Conservation (phyloP, 2,329 filamentous ascomycete species). For the Ascochyta clinopodiicola region DNA sequence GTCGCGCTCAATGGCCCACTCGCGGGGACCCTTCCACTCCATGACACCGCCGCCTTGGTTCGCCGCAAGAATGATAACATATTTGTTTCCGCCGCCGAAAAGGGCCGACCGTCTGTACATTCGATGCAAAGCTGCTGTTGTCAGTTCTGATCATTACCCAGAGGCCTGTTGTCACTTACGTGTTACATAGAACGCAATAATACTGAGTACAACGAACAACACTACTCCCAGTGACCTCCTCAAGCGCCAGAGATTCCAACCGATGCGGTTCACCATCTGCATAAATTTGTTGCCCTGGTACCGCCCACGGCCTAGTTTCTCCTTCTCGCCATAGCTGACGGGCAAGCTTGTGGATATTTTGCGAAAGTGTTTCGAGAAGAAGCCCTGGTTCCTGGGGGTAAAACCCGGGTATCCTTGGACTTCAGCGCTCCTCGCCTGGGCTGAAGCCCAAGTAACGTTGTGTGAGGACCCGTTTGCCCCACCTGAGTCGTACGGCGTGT, state of each 20-base stretch:
- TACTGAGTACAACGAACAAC: constrained; percentile 65
- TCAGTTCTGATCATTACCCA: constrained; percentile 9
- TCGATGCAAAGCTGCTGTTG: constrained; percentile 60
- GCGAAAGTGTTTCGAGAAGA: constrained; percentile 85
- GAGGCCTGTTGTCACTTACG: constrained; percentile 64
- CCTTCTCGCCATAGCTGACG: constrained; percentile 74
- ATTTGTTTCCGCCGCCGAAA: constrained; percentile 87
- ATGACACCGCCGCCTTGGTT: constrained; percentile 97
- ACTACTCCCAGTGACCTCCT: constrained; percentile 68
- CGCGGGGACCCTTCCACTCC: constrained; percentile 97
- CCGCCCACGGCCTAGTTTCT: constrained; percentile 71
- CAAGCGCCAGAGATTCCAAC: constrained; percentile 66
- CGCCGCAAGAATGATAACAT: constrained; percentile 89
- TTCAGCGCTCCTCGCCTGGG: constrained; percentile 76
- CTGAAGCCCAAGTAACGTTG: constrained; percentile 79
- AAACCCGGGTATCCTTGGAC: constrained; percentile 80
- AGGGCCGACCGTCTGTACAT: constrained; percentile 73
- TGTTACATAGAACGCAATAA: constrained; percentile 73
- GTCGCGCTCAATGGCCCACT: constrained; percentile 98
- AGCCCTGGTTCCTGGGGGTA: constrained; percentile 80
- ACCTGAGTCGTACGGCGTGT: constrained; percentile 67
- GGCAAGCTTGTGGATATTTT: constrained; percentile 81
- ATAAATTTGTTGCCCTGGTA: constrained; percentile 44
- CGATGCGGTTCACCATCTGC: constrained; percentile 47
- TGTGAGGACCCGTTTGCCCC: constrained; percentile 63